Conservation (phyloP, 164 flowering plant species). For the Umbellularia californica region DNA sequence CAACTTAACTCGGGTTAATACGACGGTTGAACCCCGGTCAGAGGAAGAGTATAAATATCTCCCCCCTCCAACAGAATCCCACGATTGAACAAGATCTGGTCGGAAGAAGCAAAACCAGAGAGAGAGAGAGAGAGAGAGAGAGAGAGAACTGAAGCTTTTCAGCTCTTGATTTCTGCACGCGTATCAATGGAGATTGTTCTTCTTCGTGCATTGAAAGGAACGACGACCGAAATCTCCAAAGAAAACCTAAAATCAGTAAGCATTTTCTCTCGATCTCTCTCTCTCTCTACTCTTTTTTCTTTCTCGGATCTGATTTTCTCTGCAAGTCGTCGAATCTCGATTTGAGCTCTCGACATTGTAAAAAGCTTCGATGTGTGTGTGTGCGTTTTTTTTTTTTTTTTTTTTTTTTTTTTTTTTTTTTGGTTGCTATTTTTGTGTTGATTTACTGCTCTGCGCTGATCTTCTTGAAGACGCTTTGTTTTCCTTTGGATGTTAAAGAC, state of each 20-base stretch:
- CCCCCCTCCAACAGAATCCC: neutral
- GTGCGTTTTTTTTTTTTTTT: no score
- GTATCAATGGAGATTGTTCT: constrained; percentile 16
- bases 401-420: neutral
- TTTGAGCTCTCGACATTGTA: neutral
- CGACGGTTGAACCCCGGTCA: neutral
- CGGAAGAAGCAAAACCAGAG: neutral
- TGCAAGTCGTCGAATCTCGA: neutral
- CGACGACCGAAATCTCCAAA: neutral
- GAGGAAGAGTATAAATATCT: neutral
- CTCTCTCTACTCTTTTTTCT: constrained; percentile 3
- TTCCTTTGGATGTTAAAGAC: neutral
- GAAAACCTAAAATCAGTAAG: neutral
- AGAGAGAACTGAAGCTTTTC: neutral
- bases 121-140: neutral
- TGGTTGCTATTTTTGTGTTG: constrained; percentile 3
- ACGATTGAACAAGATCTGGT: neutral
- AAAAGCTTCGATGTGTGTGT: neutral
- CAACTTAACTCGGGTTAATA: neutral
- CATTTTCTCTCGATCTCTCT: neutral
- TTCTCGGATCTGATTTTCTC: neutral
- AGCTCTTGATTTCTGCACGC: neutral
- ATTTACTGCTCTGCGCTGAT: neutral
- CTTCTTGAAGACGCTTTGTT: neutral
- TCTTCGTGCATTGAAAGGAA: constrained; percentile 13